Percentiles rank a stretch among this genome's conserved stretches.
Evolutionary conservation across 1,139 yeast species (phyloP).

Genomic region (Pichia sp.): DNA sequence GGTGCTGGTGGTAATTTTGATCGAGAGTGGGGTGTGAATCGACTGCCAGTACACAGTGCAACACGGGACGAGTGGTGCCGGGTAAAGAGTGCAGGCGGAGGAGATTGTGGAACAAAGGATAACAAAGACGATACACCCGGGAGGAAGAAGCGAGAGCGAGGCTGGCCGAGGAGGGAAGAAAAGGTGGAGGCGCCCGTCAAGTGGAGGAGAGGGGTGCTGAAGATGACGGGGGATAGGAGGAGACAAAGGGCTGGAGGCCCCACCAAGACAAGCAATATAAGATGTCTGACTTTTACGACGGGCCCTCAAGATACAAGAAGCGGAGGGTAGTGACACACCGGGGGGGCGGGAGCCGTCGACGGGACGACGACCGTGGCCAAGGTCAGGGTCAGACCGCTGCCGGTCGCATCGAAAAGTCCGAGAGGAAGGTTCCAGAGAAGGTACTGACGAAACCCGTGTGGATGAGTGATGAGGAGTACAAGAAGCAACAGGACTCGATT

Average conservation of each 20-base stretch:
- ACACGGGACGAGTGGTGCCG: no score
- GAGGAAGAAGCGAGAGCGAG: not conserved
- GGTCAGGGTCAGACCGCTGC: no score
- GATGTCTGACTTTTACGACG: slow-evolving; percentile 13
- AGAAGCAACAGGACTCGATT: slow-evolving; percentile 13
- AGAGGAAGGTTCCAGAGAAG: not conserved
- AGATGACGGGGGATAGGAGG: not conserved
- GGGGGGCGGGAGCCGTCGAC: slow-evolving; percentile 16
- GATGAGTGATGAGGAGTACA: slow-evolving; percentile 16
- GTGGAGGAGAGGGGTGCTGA: not conserved
- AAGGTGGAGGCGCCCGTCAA: not conserved
- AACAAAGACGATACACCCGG: no score
- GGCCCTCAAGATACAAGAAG: slow-evolving; percentile 17
- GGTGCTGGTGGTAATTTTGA: no score
- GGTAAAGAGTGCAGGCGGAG: not conserved
- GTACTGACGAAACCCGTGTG: slow-evolving; percentile 11
- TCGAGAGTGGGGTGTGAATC: no score
- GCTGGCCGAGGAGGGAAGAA: not conserved
- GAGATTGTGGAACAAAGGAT: not conserved
- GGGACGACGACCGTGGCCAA: not conserved
- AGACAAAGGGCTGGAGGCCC: not conserved
- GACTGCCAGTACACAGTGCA: no score
- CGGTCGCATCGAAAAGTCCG: not conserved
- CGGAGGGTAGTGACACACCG: slow-evolving; percentile 23
- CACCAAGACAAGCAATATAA: no score